Conservation (phyloP, 1,284 basidiomycete species). For the Leccinum angustisporum region DNA sequence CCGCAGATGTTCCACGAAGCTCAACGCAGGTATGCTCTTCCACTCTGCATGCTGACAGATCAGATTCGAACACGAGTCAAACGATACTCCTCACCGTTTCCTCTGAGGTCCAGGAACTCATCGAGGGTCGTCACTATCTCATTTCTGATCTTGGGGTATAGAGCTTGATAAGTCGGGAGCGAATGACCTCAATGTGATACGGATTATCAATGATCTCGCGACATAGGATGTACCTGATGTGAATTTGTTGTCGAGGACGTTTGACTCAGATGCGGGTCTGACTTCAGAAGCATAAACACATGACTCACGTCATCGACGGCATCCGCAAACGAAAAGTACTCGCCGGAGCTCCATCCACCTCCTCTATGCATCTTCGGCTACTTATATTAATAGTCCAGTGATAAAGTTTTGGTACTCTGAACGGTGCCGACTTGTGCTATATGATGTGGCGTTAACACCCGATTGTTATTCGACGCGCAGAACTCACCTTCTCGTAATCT, state of each 20-base stretch:
- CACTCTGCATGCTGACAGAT: background rate
- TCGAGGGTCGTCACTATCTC: constrained; percentile 35
- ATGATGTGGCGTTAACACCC: no score
- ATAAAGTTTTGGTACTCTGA: constrained; percentile 41
- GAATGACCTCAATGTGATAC: constrained; percentile 30
- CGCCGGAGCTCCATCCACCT: constrained; percentile 15
- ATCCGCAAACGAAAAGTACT: no score
- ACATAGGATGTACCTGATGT: constrained; percentile 31
- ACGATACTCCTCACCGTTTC: constrained; percentile 11
- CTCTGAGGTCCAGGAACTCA: constrained; percentile 20
- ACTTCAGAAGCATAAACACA: no score
- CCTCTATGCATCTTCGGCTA: constrained; percentile 37
- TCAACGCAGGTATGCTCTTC: no score
- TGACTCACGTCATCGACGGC: no score
- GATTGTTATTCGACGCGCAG: background rate
- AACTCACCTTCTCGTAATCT: background rate
- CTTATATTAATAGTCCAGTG: constrained; percentile 43
- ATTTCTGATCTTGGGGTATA: constrained; percentile 32
- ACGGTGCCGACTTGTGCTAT: constrained; percentile 29
- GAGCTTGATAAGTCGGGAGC: constrained; percentile 23
- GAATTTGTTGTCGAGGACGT: constrained; percentile 15
- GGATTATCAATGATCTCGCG: constrained; percentile 22
- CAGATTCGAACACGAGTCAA: background rate
- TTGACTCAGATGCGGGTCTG: background rate
- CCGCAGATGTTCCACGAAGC: no score